Base-by-base conservation (phyloP, 257 asterid species). In the Petunia secreta region DNA sequence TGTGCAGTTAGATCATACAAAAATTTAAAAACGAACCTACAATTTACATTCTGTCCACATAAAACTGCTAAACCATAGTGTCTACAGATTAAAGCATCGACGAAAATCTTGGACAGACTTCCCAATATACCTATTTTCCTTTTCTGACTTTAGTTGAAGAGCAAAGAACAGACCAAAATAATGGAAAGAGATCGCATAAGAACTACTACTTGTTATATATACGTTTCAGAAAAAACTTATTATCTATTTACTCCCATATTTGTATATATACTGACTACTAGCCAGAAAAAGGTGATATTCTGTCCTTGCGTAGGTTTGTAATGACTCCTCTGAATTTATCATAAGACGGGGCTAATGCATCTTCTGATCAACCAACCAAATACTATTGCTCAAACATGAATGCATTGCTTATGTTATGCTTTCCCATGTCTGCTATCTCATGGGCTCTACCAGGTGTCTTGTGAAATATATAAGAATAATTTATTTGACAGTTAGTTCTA, bases 241-340 rank as follows among this genome's bases (percentile, higher is more conserved):
- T 25, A 25, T 25, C 25, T 25, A 25, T 9, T 66, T 39, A 66
- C 53, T 40, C 37, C 48, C 38, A 66, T 13, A 11, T 39, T 44
- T 66, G 0, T 66, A 66, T 15, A 15, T 15, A 66, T 40, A 66
- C 75, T 66, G 3, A 66, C 53, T 40, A 66, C 37, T 66, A 66
- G 75, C 75, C 15, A 66, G 75, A 1, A 13, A 13, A 66, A 66
- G 75, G 75, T 66, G 75, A 66, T 40, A 66, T 40, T 40, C 41
- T 14, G 53, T 66, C 53, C 53, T 0, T 66, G 1, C 37, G 1
- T 3, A 66, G 37, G 53, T 25, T 0, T 25, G 25, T 40, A 66
- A 66, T 66, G 75, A 41, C 39, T 66, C 75, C 13, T 15, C 37
- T 40, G 15, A 66, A 40, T 38, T 38, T 64, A 64, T 64, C 71